Percentiles rank a stretch among this genome's conserved stretches.
phyloP scores from a whole-genome alignment of 805 yeast genomes.

The Naumovozyma castellii region DNA sequence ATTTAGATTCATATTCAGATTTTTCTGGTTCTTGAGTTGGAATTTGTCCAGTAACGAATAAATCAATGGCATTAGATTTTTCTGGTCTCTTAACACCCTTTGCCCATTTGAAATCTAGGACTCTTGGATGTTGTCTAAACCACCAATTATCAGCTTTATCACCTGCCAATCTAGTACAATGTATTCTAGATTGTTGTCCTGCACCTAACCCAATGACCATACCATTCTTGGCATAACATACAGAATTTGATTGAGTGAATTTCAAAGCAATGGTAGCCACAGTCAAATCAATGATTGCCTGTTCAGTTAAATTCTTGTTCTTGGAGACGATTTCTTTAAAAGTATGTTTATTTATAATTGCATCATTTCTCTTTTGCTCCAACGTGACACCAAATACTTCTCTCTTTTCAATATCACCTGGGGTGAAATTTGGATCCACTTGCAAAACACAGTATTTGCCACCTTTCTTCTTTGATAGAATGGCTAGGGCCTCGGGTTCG shows the following conservation, averaged over 20 bases:
- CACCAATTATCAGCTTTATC: constrained; percentile 99
- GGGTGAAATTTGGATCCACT: constrained; percentile 87
- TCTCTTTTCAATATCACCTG: constrained; percentile 73
- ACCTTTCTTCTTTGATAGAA: constrained; percentile 83
- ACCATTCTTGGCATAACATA: constrained; percentile 95
- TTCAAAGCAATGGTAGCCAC: constrained; percentile 96
- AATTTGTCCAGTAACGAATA: constrained; percentile 82
- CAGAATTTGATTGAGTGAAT: constrained; percentile 98
- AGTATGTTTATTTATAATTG: constrained; percentile 78
- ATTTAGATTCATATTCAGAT: constrained; percentile 83
- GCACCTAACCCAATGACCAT: constrained; percentile 99
- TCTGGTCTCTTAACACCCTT: constrained; percentile 98
- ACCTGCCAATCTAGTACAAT: constrained; percentile 97
- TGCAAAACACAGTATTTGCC: constrained; percentile 95
- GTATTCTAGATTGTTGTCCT: constrained; percentile 97
- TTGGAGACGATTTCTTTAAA: constrained; percentile 85
- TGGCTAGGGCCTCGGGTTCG: constrained; percentile 81
- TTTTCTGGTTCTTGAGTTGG: constrained; percentile 89
- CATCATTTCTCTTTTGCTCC: constrained; percentile 96
- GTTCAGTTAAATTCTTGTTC: constrained; percentile 80
- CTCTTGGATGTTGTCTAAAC: constrained; percentile 96
- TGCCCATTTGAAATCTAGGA: constrained; percentile 90
- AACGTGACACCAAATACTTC: constrained; percentile 91
- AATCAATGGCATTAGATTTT: constrained; percentile 93
- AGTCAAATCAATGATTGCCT: constrained; percentile 84